phyloP scores from a whole-genome alignment of 345 rosid genomes.

The Cardiospermum halicacabum region DNA sequence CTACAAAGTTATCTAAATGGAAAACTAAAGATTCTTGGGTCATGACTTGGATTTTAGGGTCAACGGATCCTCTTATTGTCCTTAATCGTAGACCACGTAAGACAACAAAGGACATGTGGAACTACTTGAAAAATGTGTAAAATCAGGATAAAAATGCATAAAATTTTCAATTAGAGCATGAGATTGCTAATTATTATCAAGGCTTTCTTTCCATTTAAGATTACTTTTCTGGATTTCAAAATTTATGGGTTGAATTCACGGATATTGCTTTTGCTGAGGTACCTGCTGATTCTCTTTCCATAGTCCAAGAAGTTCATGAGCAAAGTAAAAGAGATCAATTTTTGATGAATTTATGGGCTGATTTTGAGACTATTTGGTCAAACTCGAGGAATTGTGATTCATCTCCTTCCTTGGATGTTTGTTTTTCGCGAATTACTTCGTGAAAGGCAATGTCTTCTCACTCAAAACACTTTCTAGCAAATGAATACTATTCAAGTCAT shows the following conservation, averaged over 20 bases:
- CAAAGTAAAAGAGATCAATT: neutral
- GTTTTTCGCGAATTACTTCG: neutral
- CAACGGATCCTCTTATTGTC: neutral
- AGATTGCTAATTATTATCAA: neutral
- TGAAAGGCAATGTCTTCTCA: too few relatives aligned
- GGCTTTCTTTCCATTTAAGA: neutral
- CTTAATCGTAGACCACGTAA: neutral
- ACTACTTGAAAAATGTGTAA: constrained; percentile 1
- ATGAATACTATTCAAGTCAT: neutral
- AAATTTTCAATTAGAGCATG: constrained; percentile 8
- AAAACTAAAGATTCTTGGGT: neutral
- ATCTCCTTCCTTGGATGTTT: too few relatives aligned
- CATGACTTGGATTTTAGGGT: neutral
- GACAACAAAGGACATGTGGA: neutral
- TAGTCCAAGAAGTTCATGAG: constrained; percentile 1
- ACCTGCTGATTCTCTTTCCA: neutral
- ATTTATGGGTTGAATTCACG: neutral
- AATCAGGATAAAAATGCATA: neutral
- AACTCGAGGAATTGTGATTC: neutral
- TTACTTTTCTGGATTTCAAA: neutral
- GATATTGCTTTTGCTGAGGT: neutral
- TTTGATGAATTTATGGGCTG: neutral
- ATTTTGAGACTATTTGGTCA: neutral
- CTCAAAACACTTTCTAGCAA: too few relatives aligned
- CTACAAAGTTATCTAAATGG: neutral